Percentiles rank a stretch among this genome's conserved stretches.
These are phyloP conservation scores for Tetrapyrgos nigripes DNA, from an alignment of 1,284 basidiomycete genomes.

Conservation along the genomic window DNA sequence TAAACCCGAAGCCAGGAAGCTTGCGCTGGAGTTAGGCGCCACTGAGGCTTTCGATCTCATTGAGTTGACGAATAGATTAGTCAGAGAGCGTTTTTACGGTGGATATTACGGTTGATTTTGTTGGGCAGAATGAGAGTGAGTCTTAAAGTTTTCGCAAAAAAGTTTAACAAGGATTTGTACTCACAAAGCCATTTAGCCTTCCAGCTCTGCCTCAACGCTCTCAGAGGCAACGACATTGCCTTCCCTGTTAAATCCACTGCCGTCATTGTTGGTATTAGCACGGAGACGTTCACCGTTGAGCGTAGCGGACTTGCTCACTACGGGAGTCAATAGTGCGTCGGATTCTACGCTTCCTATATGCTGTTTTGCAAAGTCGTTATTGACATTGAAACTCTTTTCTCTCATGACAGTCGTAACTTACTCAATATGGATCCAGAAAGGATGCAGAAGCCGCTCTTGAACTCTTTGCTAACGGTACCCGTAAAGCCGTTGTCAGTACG, in stretches of 20 bases:
- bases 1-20: constrained; percentile 27
- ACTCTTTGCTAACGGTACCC: constrained; percentile 19
- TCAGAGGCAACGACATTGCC: constrained; percentile 2
- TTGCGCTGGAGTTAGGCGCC: constrained; percentile 31
- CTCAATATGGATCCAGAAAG: constrained; percentile 5
- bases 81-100: constrained; percentile 29
- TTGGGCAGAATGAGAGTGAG: constrained; percentile 26
- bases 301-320: background rate
- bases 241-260: constrained; percentile 1
- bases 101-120: constrained; percentile 32
- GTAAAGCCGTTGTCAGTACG: constrained; percentile 6
- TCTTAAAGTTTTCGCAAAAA: too few species aligned
- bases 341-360: background rate
- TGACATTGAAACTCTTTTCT: background rate
- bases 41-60: constrained; percentile 26
- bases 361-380: background rate
- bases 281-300: constrained; percentile 6
- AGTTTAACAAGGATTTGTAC: too few species aligned
- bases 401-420: background rate
- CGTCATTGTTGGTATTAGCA: constrained; percentile 7
- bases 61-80: constrained; percentile 22
- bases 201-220: background rate
- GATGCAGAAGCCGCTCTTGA: constrained; percentile 13
- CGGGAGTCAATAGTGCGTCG: background rate
- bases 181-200: constrained; percentile 5